Evolutionary conservation across 2,329 filamentous ascomycete species (phyloP), one percentile per base, ranked within the genome.

Genomic region (Hirsutella minnesotensis): DNA sequence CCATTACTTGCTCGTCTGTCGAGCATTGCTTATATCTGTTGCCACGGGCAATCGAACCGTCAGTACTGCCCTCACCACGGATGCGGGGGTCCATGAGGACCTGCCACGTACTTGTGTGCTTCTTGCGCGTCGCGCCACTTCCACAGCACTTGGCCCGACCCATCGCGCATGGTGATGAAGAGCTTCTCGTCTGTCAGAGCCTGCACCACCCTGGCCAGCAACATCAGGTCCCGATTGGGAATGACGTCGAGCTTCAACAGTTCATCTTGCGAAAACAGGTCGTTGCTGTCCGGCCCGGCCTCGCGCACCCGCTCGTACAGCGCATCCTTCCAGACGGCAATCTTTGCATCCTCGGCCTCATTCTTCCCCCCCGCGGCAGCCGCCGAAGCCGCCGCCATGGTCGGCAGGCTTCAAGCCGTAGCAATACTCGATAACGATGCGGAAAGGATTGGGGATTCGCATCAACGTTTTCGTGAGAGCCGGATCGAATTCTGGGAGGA

Each of bases 1-100:
- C 83, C 57, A 95, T 74, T 56, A 79, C 77, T 63, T 82, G 76
- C 52, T 96, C 90, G 55, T 90, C 79, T 46, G 77, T 76, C 38
- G 68, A 64, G 48, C 79, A 73, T 46, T 68, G 67, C 50, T 73
- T 74, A 60, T 79, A 80, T 52, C 75, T 79, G 48, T 9, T 13
- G n/a, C 10, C 10, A n/a, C 21, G 13, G 20, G 18, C 7, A 12
- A 46, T 37, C 31, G 27, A 19, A 34, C 8, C 15, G 33, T 9
- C 13, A 35, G 33, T 9, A 18, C 15, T 9, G n/a, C 15, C n/a
- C n/a, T n/a, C n/a, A n/a, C n/a, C n/a, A n/a, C n/a, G n/a, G 15
- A 33, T 16, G 31, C 31, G 12, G 8, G 31, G n/a, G 33, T n/a
- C 3, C n/a, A 5, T 9, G 3, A 12, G 8, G 30, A 31, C 2